Base-by-base conservation (phyloP, 805 yeast genomes). In the Metschnikowia henanensis region DNA sequence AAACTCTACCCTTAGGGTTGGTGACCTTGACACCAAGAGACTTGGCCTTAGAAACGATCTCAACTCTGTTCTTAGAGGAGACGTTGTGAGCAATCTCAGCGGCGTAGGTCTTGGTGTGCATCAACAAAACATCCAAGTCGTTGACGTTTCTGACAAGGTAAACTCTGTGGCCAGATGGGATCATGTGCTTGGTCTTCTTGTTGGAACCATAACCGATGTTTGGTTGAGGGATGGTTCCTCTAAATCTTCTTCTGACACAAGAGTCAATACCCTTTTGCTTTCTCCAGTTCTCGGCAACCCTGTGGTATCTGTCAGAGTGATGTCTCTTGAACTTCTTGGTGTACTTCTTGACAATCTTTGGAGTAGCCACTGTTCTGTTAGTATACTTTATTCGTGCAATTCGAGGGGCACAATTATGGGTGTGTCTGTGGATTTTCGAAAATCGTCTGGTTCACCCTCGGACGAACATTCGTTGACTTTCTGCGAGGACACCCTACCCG, bases 201-300 rank as follows among this genome's bases (percentile, higher is more conserved):
- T 94, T 90, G 65, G 98, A 90, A 79, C 99, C 97, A 83, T 88
- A 94, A 83, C 99, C 99, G 68, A 94, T 91, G 82, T 87, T 91
- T 83, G 99, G 99, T 83, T 92, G 95, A 67, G 91, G 81, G 73
- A 94, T 88, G 79, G 92, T 86, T 72, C 99, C 99, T 85, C 97
- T 89, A 96, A 94, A 94, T 83, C 94, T 86, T 84, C 99, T 92
- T 84, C 99, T 94, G 75, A 95, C 97, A 80, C 89, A 83, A 64
- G 98, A 91, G 83, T 94, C 99, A 74, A 94, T 94, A 94, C 99
- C 99, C 88, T 94, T 94, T 81, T 95, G 99, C 82, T 94, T 92
- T 89, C 99, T 94, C 99, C 99, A 95, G 84, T 84, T 85, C 80
- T 89, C 97, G 69, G 88, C 79, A 64, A 94, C 97, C 80, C 99